These are phyloP conservation scores for Peziza echinospora DNA, from an alignment of 495 filamentous ascomycete genomes.

Conservation along the genomic window DNA sequence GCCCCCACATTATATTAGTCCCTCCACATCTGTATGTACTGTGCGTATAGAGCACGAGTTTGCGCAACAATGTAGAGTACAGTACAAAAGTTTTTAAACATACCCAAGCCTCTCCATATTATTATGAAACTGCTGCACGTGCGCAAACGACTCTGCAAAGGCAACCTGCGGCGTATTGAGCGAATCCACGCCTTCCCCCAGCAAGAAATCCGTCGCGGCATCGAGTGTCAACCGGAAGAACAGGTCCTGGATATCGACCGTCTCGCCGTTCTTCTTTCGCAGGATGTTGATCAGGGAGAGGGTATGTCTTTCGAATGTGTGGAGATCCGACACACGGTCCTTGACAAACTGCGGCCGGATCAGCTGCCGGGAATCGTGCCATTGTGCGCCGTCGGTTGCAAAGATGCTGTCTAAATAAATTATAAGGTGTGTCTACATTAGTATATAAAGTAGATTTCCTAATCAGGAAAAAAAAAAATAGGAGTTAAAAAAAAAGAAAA, in stretches of 20 bases:
- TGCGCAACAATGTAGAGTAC: not conserved
- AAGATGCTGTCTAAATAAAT: conserved; percentile 42
- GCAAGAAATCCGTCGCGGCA: conserved; percentile 60
- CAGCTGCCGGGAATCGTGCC: conserved; percentile 47
- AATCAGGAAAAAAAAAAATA: not conserved
- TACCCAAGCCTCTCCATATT: conserved; percentile 35
- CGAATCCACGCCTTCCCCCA: conserved; percentile 55
- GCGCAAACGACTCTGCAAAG: conserved; percentile 55
- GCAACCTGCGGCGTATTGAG: conserved; percentile 31
- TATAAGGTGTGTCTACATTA: not conserved
- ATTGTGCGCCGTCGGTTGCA: conserved; percentile 47
- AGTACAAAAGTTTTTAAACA: conserved; percentile 3
- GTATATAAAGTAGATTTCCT: not conserved
- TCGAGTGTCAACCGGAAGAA: conserved; percentile 73
- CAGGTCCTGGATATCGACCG: conserved; percentile 44
- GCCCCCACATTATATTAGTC: not conserved
- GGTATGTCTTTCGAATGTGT: conserved; percentile 59
- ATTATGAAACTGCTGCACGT: conserved; percentile 48
- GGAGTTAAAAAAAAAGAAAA: too few species aligned
- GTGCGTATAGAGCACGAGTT: not conserved
- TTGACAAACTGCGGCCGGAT: conserved; percentile 68
- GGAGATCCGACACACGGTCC: conserved; percentile 58
- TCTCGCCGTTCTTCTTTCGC: conserved; percentile 29
- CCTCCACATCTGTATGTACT: not conserved
- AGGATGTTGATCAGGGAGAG: conserved; percentile 38